Evolutionary conservation across 2,329 filamentous ascomycete species (phyloP).

Genomic region (Exophiala viscosa): DNA sequence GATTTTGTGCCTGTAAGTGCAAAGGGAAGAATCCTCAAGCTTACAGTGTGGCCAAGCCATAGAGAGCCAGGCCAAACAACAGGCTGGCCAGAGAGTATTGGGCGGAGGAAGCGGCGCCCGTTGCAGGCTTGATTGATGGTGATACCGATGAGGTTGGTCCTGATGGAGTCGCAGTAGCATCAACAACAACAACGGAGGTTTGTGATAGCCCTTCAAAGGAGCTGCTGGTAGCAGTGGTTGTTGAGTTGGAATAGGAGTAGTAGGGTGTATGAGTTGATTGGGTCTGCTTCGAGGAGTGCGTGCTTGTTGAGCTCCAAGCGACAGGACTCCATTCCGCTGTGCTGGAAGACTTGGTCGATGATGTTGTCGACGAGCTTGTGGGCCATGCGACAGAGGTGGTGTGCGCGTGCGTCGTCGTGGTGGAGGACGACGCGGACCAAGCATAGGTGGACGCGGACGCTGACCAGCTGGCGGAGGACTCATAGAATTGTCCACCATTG

Average conservation of each 20-base stretch:
- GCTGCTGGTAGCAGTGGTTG: conserved; percentile 4
- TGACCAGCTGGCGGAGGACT: neutral
- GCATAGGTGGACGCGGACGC: conserved; percentile 21
- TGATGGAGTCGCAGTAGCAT: conserved; percentile 15
- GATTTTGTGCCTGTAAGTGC: neutral
- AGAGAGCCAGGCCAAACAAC: conserved; percentile 11
- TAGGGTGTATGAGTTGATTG: conserved; percentile 16
- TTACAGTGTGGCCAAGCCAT: conserved; percentile 8
- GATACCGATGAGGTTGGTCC: conserved; percentile 8
- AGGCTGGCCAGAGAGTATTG: conserved; percentile 5
- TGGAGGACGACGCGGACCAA: conserved; percentile 3
- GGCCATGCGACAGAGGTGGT: too few species aligned
- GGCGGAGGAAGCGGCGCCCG: conserved; percentile 8
- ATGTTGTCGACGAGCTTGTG: conserved; percentile 2
- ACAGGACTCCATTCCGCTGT: neutral
- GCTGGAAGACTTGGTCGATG: conserved; percentile 18
- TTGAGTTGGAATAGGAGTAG: conserved; percentile 19
- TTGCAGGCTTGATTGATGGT: conserved; percentile 11
- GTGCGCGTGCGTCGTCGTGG: neutral
- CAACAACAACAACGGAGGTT: neutral
- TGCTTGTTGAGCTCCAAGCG: neutral
- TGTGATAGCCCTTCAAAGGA: neutral
- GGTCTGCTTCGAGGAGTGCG: neutral
- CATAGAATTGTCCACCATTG: conserved; percentile 13
- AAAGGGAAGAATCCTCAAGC: neutral